Evolutionary conservation across 108 stramenopile species (phyloP), one percentile per base, ranked within the genome.

Genomic region (Schizochytrium sp.): DNA sequence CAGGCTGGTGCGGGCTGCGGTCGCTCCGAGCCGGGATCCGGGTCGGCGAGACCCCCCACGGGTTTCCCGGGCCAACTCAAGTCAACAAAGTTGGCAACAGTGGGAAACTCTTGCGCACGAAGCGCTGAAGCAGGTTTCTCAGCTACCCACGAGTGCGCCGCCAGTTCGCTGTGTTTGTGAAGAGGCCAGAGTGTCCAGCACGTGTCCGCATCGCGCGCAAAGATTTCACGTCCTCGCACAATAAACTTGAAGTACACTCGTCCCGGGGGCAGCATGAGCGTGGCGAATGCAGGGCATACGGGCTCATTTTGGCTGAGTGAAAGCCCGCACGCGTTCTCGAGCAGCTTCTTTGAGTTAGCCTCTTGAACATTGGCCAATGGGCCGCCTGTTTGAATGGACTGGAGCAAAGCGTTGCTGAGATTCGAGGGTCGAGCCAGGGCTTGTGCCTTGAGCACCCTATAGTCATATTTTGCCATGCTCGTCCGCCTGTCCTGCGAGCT

Each of bases 261-360:
- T 8, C 76, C 76, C n/a, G 76, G 76, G 0, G 76, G 76, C n/a
- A 83, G 76, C 76, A 83, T 83, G 76, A 83, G 45, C 51, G 76
- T 83, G 6, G 51, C 51, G 51, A 53, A 83, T 18, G 48, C 45
- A 34, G 76, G 76, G 51, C 76, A 83, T 18, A 83, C 48, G 48
- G 76, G 76, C 28, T 83, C 76, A 12, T 47, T 25, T 12, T 34
- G 45, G 10, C 5, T 6, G 12, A 83, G 76, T 1, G 76, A 83
- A 12, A 83, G 51, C 43, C 48, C 76, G 3, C 63, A 69, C 4
- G 25, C 63, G 18, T 41, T 41, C 25, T 69, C 63, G 63, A 69
- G 63, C 63, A 69, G 14, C 41, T 69, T 23, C 41, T 69, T 8
- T 12, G 63, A 69, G 3, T 23, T 23, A 23, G 8, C 63, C 14